These are phyloP conservation scores for Nidula microcarpa DNA, from an alignment of 768 basidiomycete species.

Conservation along the genomic window DNA sequence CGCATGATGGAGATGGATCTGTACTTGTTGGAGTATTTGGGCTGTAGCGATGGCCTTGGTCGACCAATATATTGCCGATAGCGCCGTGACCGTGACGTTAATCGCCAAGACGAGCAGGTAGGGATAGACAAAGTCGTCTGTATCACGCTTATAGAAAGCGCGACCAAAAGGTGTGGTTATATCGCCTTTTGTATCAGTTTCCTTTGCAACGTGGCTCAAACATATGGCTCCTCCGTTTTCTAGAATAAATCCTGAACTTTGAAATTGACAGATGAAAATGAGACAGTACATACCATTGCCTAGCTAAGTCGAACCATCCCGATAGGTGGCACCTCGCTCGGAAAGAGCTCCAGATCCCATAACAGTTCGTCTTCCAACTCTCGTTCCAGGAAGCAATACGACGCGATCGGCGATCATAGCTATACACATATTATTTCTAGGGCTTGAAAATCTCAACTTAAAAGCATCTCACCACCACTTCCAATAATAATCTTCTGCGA, in stretches of 20 bases:
- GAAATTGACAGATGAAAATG: background rate
- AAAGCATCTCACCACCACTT: constrained; percentile 26
- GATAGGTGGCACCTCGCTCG: constrained; percentile 35
- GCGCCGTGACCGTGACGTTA: constrained; percentile 30
- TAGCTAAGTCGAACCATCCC: constrained; percentile 43
- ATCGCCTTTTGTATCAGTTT: constrained; percentile 17
- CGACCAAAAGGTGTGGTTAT: constrained; percentile 38
- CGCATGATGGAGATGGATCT: constrained; percentile 22
- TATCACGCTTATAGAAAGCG: constrained; percentile 37
- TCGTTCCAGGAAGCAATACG: constrained; percentile 39
- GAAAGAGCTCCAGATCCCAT: constrained; percentile 47
- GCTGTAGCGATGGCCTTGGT: constrained; percentile 33
- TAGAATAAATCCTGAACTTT: constrained; percentile 2
- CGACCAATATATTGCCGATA: constrained; percentile 40
- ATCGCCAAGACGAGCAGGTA: constrained; percentile 29
- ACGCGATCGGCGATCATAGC: constrained; percentile 51
- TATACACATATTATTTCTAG: constrained; percentile 6
- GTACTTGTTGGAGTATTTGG: constrained; percentile 29
- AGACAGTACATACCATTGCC: constrained; percentile 31
- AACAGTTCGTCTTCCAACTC: constrained; percentile 33
- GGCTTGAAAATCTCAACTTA: background rate
- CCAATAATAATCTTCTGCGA: constrained; percentile 34
- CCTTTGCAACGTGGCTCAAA: constrained; percentile 21
- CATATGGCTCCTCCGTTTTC: constrained; percentile 38
- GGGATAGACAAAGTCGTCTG: constrained; percentile 37